A percentile compares a stretch with the other conserved stretches of the same genome.
These are phyloP conservation scores for Coleophoma crateriformis DNA, from an alignment of 2,329 filamentous ascomycete species.

Conservation along the genomic window DNA sequence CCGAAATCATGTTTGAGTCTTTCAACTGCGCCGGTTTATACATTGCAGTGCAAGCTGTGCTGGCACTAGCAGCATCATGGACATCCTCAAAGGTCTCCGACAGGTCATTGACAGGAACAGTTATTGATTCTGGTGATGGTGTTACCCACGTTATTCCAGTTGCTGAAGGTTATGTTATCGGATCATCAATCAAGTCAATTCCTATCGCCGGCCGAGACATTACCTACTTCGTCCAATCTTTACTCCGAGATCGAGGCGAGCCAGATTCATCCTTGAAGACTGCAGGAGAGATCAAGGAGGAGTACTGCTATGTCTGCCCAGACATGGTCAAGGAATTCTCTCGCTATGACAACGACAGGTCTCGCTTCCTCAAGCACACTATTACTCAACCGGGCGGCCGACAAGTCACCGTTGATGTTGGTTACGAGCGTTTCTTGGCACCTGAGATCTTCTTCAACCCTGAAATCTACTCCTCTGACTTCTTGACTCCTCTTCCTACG, in stretches of 20 bases:
- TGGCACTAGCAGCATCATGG: constrained; percentile 95
- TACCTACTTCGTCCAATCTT: constrained; percentile 96
- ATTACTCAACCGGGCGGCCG: constrained; percentile 83
- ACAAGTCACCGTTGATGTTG: constrained; percentile 82
- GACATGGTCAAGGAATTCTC: constrained; percentile 99
- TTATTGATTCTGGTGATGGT: constrained; percentile 97
- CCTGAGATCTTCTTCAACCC: constrained; percentile 99
- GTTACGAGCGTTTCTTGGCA: constrained; percentile 95
- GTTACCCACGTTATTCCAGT: constrained; percentile 99
- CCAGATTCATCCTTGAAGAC: constrained; percentile 96
- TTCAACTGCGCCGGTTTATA: constrained; percentile 99
- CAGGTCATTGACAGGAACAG: constrained; percentile 90
- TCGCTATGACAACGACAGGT: constrained; percentile 87
- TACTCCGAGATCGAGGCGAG: constrained; percentile 93
- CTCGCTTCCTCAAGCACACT: constrained; percentile 84
- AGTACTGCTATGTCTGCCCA: constrained; percentile 96
- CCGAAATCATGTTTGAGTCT: constrained; percentile 99
- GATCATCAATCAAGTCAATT: constrained; percentile 98
- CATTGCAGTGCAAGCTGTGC: constrained; percentile 95
- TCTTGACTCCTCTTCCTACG: constrained; percentile 87
- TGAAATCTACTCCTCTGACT: constrained; percentile 98
- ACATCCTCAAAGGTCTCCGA: constrained; percentile 97
- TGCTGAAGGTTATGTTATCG: constrained; percentile 97
- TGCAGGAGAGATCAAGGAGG: constrained; percentile 96
- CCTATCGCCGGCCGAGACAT: constrained; percentile 97